Percentiles rank a stretch among this genome's conserved stretches.
Conservation (phyloP, 1,284 basidiomycete species). For the Ustilago shanxiensis region DNA sequence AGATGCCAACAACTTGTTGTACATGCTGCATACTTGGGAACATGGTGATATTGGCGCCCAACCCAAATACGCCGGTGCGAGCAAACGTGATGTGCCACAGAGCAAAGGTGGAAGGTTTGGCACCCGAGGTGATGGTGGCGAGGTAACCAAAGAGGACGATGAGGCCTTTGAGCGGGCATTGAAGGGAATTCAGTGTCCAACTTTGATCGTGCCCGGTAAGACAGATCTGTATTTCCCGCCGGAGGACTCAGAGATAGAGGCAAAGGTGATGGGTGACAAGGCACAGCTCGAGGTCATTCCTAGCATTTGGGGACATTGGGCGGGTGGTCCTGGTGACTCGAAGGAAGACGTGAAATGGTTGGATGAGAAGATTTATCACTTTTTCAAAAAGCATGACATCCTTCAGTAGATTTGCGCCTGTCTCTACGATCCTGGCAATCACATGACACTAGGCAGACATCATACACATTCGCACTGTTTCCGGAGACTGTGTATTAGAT, state of each 20-base stretch:
- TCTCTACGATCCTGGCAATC: neutral
- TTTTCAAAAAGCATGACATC: constrained; percentile 41
- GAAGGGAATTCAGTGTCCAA: constrained; percentile 39
- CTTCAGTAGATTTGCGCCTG: neutral
- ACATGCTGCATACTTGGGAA: constrained; percentile 50
- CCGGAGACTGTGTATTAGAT: too few relatives aligned
- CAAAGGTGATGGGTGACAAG: constrained; percentile 33
- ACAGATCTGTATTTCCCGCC: constrained; percentile 61
- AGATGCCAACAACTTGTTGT: constrained; percentile 55
- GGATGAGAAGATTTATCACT: constrained; percentile 36
- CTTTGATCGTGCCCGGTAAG: constrained; percentile 45
- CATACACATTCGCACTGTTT: too few relatives aligned
- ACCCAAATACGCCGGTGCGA: constrained; percentile 37
- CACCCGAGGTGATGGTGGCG: constrained; percentile 23
- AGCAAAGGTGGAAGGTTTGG: constrained; percentile 24
- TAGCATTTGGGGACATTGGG: constrained; percentile 57
- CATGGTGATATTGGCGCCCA: constrained; percentile 52
- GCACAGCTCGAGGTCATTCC: constrained; percentile 51
- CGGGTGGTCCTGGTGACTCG: constrained; percentile 46
- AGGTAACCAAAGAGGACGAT: constrained; percentile 30
- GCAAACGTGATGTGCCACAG: constrained; percentile 24
- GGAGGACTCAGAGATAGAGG: constrained; percentile 47
- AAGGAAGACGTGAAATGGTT: constrained; percentile 51
- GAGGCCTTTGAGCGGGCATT: constrained; percentile 47
- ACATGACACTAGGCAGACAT: neutral